Evolutionary conservation across 2,329 filamentous ascomycete species (phyloP).

Genomic region (Huntiella moniliformis): DNA sequence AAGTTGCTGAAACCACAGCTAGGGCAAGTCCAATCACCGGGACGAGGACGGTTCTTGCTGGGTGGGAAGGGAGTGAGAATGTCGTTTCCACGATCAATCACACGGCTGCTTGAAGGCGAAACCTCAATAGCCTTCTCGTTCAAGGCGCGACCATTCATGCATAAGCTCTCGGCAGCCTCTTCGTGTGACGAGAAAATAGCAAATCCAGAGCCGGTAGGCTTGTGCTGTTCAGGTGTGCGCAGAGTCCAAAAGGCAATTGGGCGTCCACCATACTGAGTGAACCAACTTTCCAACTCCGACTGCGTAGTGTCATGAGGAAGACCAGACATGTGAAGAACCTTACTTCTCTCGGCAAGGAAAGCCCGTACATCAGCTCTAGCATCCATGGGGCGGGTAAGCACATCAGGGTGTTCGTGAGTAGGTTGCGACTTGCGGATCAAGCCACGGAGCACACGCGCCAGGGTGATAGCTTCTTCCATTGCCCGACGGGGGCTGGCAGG

Average conservation of each 20-base stretch:
- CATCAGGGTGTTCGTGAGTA: conserved; percentile 80
- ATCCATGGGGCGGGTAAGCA: conserved; percentile 88
- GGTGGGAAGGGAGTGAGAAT: conserved; percentile 95
- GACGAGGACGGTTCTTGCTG: conserved; percentile 92
- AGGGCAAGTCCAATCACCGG: conserved; percentile 97
- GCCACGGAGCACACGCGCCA: conserved; percentile 79
- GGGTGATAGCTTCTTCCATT: conserved; percentile 92
- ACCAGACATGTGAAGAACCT: conserved; percentile 94
- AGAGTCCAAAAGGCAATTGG: conserved; percentile 99
- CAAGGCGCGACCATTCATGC: conserved; percentile 95
- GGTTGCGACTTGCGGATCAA: conserved; percentile 94
- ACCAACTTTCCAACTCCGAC: conserved; percentile 98
- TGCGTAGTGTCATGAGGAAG: conserved; percentile 96
- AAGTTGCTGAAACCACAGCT: conserved; percentile 99
- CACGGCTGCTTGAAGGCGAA: conserved; percentile 88
- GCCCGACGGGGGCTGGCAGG: conserved; percentile 88
- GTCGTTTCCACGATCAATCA: conserved; percentile 85
- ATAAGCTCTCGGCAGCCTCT: conserved; percentile 93
- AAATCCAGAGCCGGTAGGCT: conserved; percentile 96
- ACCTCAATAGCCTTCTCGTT: conserved; percentile 99
- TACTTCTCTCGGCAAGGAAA: conserved; percentile 89
- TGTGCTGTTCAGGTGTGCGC: conserved; percentile 93
- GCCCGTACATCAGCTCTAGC: conserved; percentile 89
- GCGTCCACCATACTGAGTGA: conserved; percentile 92
- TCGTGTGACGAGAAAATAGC: conserved; percentile 98